phyloP scores from a whole-genome alignment of 169 alveolate genomes.

The Plasmodium adleri region DNA sequence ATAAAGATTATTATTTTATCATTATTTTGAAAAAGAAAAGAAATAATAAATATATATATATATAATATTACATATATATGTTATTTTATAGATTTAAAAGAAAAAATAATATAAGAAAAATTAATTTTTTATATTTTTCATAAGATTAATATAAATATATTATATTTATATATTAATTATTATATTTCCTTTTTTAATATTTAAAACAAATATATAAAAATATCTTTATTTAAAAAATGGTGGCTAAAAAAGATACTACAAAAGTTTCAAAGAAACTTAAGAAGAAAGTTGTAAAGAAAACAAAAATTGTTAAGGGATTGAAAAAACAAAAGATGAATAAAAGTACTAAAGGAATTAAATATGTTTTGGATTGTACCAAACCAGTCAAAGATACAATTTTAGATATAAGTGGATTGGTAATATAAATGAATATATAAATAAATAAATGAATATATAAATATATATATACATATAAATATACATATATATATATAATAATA shows the following conservation, averaged over 20 bases:
- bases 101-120: too few relatives aligned
- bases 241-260: slow-evolving; percentile 34
- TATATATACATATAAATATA: background rate
- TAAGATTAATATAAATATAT: too few relatives aligned
- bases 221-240: slow-evolving; percentile 19
- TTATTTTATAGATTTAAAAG: too few relatives aligned
- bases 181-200: too few relatives aligned
- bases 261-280: slow-evolving; percentile 40
- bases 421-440: background rate
- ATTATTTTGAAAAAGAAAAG: too few relatives aligned
- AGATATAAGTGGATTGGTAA: slow-evolving; percentile 89
- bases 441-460: background rate
- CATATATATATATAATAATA: slow-evolving; percentile 23
- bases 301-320: slow-evolving; percentile 12
- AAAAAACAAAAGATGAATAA: slow-evolving; percentile 36
- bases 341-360: slow-evolving; percentile 77
- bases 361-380: slow-evolving; percentile 91
- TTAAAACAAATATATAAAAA: too few relatives aligned
- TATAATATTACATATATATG: too few relatives aligned
- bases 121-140: too few relatives aligned
- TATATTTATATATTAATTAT: too few relatives aligned
- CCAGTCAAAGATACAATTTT: slow-evolving; percentile 96
- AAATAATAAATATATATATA: too few relatives aligned
- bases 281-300: slow-evolving; percentile 39
- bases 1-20: too few relatives aligned